phyloP scores from a whole-genome alignment of 352 stramenopile species.

The Globisporangium parvum region DNA sequence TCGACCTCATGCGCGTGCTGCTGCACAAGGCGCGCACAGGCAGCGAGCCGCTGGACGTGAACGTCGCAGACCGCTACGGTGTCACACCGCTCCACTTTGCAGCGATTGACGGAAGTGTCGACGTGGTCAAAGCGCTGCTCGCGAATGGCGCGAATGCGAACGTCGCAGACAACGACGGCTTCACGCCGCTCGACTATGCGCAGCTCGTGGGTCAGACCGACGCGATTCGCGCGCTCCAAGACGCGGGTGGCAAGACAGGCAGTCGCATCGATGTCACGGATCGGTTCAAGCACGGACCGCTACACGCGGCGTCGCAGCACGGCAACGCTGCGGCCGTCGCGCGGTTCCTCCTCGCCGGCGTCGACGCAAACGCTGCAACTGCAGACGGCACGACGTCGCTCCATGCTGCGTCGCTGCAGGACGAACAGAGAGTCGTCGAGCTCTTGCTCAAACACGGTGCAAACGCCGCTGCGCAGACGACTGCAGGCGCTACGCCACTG shows the following conservation, averaged over 20 bases:
- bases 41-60: neutral
- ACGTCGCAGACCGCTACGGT: slow-evolving; percentile 8
- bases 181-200: slow-evolving; percentile 2
- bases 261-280: neutral
- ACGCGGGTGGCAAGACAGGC: neutral
- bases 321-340: neutral
- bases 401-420: neutral
- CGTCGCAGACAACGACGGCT: slow-evolving; percentile 1
- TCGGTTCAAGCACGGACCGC: neutral
- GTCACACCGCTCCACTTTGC: slow-evolving; percentile 22
- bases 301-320: neutral
- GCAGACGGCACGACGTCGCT: neutral
- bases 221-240: neutral
- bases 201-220: neutral
- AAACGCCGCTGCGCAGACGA: neutral
- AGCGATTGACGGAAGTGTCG: neutral
- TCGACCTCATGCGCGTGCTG: neutral
- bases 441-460: neutral
- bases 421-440: neutral
- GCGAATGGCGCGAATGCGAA: slow-evolving; percentile 7
- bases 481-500: neutral
- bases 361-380: neutral
- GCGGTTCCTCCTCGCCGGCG: neutral
- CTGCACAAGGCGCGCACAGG: neutral
- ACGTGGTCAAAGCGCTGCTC: slow-evolving; percentile 1